These are phyloP conservation scores for Leccinum insolens DNA, from an alignment of 1,284 basidiomycete species.

Conservation along the genomic window DNA sequence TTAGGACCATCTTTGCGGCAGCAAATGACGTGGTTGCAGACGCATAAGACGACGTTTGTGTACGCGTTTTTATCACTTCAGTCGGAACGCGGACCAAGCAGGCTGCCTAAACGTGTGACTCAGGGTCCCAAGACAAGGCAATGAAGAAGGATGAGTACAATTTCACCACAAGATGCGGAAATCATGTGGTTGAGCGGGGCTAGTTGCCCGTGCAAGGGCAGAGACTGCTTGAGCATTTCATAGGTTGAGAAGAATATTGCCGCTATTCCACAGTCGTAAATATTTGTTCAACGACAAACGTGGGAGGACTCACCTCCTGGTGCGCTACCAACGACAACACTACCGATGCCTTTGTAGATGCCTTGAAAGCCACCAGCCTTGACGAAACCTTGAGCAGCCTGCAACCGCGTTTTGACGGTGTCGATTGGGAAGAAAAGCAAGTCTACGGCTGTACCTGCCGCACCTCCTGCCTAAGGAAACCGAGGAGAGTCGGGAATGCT, in stretches of 20 bases:
- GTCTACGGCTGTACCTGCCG: conserved; percentile 90
- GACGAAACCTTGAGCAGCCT: conserved; percentile 87
- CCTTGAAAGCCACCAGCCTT: conserved; percentile 89
- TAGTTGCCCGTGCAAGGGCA: conserved; percentile 62
- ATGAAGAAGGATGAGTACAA: conserved; percentile 53
- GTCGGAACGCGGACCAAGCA: conserved; percentile 94
- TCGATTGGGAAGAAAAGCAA: conserved; percentile 97
- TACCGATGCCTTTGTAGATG: conserved; percentile 94
- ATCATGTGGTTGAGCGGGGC: conserved; percentile 80
- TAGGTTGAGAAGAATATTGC: conserved; percentile 96
- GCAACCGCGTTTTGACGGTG: conserved; percentile 94
- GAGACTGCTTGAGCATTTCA: conserved; percentile 80
- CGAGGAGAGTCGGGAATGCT: conserved; percentile 16
- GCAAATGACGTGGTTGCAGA: conserved; percentile 49
- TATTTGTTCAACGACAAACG: neutral
- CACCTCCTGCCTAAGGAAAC: conserved; percentile 72
- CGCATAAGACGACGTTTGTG: conserved; percentile 76
- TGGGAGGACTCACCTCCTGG: conserved; percentile 76
- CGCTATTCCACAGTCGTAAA: conserved; percentile 51
- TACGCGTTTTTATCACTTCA: conserved; percentile 90
- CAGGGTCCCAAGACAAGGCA: conserved; percentile 17
- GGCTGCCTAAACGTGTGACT: conserved; percentile 61
- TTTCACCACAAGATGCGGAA: conserved; percentile 81
- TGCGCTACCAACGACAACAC: conserved; percentile 93
- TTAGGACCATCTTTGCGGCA: conserved; percentile 52